Conservation (phyloP, 768 basidiomycete genomes). For the Phlebiopsis flavidoalba region DNA sequence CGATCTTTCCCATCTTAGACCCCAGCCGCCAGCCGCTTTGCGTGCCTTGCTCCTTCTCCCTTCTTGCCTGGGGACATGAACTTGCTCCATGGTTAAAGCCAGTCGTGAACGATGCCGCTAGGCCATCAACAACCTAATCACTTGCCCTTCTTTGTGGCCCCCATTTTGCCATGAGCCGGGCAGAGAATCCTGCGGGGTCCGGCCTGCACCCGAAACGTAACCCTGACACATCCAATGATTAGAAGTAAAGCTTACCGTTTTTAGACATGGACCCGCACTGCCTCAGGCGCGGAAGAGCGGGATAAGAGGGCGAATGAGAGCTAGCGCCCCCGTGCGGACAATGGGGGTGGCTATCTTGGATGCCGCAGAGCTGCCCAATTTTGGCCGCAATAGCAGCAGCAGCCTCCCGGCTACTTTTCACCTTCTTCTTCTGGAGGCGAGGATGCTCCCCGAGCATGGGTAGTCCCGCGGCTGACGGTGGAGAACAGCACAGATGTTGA, state of each 20-base stretch:
- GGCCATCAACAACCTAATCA: conserved; percentile 82
- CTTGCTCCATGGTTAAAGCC: conserved; percentile 77
- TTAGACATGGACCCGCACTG: conserved; percentile 28
- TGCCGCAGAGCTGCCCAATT: conserved; percentile 52
- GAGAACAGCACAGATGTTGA: conserved; percentile 46
- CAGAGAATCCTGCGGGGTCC: conserved; percentile 74
- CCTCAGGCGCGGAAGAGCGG: neutral
- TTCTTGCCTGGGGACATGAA: conserved; percentile 38
- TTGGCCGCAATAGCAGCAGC: conserved; percentile 82
- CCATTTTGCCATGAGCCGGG: conserved; percentile 92
- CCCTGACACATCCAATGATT: neutral
- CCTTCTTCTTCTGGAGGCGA: conserved; percentile 63
- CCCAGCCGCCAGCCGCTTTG: conserved; percentile 37
- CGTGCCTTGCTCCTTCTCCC: conserved; percentile 32
- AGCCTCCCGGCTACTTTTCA: conserved; percentile 46
- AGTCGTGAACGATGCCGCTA: conserved; percentile 84
- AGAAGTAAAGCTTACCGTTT: conserved; percentile 14
- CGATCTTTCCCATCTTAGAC: conserved; percentile 80
- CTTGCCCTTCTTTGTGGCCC: conserved; percentile 93
- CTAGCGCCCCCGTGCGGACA: conserved; percentile 26
- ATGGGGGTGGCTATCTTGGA: too few relatives aligned
- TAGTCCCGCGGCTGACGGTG: conserved; percentile 44
- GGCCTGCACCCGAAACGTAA: conserved; percentile 28
- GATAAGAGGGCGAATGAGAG: conserved; percentile 20
- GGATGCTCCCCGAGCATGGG: conserved; percentile 28